Evolutionary conservation across 805 yeast genomes (phyloP).

Genomic region (Spathaspora boniae): DNA sequence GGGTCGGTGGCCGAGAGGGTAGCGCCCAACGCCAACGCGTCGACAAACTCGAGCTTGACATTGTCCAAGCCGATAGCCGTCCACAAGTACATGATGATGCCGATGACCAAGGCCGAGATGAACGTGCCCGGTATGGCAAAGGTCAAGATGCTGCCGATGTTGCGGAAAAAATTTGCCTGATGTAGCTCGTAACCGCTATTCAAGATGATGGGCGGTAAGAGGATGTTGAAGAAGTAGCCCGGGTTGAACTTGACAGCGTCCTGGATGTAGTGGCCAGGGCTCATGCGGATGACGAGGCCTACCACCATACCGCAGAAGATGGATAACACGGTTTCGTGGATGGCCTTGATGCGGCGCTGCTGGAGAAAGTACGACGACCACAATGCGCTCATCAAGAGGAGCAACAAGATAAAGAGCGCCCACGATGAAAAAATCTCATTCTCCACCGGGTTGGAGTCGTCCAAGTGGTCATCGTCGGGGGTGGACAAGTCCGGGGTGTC

Average conservation of each 20-base stretch:
- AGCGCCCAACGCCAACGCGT: constrained; percentile 96
- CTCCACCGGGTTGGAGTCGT: constrained; percentile 74
- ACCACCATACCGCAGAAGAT: constrained; percentile 96
- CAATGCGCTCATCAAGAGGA: constrained; percentile 78
- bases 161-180: constrained; percentile 91
- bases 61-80: constrained; percentile 89
- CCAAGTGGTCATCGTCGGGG: constrained; percentile 53
- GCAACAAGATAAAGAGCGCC: constrained; percentile 87
- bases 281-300: constrained; percentile 82
- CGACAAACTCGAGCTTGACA: constrained; percentile 86
- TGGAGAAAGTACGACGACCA: constrained; percentile 95
- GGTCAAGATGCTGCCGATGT: constrained; percentile 83
- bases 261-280: constrained; percentile 97
- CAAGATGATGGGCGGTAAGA: constrained; percentile 92
- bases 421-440: constrained; percentile 96
- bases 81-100: constrained; percentile 85
- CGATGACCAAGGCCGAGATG: constrained; percentile 84
- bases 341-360: constrained; percentile 85
- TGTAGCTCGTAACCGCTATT: constrained; percentile 96
- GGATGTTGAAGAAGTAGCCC: constrained; percentile 86
- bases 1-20: constrained; percentile 98
- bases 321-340: constrained; percentile 96
- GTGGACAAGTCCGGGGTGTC: constrained; percentile 38
- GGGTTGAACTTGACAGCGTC: constrained; percentile 95
- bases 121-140: constrained; percentile 98